These are phyloP conservation scores for Hydnum rufescens DNA, from an alignment of 768 basidiomycete species.

Conservation along the genomic window DNA sequence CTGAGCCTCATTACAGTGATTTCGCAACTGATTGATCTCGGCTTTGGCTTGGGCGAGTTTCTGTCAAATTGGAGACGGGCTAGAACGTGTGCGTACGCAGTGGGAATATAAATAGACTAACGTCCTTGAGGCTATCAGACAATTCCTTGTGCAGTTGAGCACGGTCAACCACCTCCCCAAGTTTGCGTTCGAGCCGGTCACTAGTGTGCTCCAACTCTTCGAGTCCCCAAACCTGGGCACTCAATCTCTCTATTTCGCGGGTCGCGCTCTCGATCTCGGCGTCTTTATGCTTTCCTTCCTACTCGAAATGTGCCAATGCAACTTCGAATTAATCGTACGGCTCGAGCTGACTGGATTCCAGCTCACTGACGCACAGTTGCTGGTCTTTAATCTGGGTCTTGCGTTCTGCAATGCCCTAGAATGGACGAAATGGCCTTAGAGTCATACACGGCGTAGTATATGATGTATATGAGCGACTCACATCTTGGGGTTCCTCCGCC, in stretches of 20 bases:
- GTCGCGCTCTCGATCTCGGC: constrained; percentile 53
- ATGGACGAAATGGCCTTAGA: constrained; percentile 51
- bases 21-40: constrained; percentile 44
- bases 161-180: constrained; percentile 55
- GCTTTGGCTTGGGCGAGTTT: constrained; percentile 46
- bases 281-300: constrained; percentile 50
- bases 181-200: constrained; percentile 36
- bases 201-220: constrained; percentile 42
- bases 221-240: constrained; percentile 56
- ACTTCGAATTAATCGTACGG: constrained; percentile 56
- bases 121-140: constrained; percentile 63
- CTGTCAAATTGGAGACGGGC: constrained; percentile 24
- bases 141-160: constrained; percentile 48
- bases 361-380: constrained; percentile 33
- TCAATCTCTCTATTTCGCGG: constrained; percentile 58
- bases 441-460: constrained; percentile 43
- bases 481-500: constrained; percentile 50
- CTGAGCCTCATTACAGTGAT: constrained; percentile 39
- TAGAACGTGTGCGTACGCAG: background rate
- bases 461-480: constrained; percentile 59
- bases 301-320: constrained; percentile 35
- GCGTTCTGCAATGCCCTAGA: constrained; percentile 56
- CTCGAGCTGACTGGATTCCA: constrained; percentile 51
- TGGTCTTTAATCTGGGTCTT: constrained; percentile 51
- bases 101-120: constrained; percentile 12